Base-by-base conservation (phyloP, 2,329 filamentous ascomycete genomes). In the Clarireedia paspali region DNA sequence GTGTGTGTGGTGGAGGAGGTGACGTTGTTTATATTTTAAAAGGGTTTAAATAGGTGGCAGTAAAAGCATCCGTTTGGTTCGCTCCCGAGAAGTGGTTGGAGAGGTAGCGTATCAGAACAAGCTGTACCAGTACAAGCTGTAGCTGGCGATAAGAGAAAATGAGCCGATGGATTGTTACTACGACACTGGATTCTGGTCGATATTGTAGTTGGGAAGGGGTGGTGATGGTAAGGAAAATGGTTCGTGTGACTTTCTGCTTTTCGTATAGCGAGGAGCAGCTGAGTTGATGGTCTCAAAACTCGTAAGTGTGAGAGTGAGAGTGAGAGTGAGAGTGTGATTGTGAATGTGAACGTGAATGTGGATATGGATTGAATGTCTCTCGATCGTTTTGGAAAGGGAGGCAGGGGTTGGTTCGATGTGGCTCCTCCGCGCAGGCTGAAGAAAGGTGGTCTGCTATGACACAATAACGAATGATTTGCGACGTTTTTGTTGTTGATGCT, bases 211-310 rank as follows among this genome's bases (percentile, higher is more conserved):
- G 39, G 15, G 15, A 38, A 38, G 7, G 7, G 3, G 7, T 38
- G 7, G 15, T 6, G 6, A 42, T 42, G 39, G 17, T 6, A 7
- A 45, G 42, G 15, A 30, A 15, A 45, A 45, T 20, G 39, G 50
- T 52, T 52, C 50, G 50, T 52, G 50, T 52, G 50, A 52, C 50
- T 52, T 52, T 4, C 14, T 7, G 14, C 17, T 17, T 20, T 20
- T 42, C 39, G 15, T 42, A 34, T 34, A 4, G 10, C 17, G 15
- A 53, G 40, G 45, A 15, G 50, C 39, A 53, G 39, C 50, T 53
- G 26, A 53, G 50, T 45, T 38, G 23, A 34, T 44, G 2, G 30
- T 34, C 30, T 34, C 30, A 34, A 34, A 34, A 12, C 3, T 12
- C 9, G 30, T 34, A 17, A 34, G 39, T 34, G 49, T 40, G 26